A percentile compares a stretch with the other conserved stretches of the same genome.
Conservation (phyloP, 169 alveolate species). For the Miamiensis avidus region DNA sequence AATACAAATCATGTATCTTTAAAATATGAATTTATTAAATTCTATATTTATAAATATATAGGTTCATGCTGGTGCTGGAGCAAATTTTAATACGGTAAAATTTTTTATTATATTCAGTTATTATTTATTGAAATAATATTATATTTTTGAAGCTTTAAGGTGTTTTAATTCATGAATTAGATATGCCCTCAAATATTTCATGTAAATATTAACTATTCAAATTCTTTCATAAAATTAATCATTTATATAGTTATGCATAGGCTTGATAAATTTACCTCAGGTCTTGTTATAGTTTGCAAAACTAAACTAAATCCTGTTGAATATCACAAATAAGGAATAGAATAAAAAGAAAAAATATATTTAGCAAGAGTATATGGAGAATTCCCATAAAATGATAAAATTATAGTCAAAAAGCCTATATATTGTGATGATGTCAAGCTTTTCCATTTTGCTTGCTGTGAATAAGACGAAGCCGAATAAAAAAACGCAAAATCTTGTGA, state of each 20-base stretch:
- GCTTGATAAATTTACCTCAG: constrained; percentile 92
- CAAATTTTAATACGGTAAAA: constrained; percentile 70
- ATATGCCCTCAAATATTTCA: neutral
- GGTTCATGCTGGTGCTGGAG: constrained; percentile 89
- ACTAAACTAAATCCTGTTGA: constrained; percentile 66
- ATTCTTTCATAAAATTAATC: too few species aligned
- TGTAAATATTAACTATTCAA: neutral
- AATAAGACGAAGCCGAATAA: constrained; percentile 18
- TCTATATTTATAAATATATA: constrained; percentile 88
- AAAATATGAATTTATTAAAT: too few species aligned
- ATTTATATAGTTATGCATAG: constrained; percentile 79
- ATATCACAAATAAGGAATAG: constrained; percentile 62
- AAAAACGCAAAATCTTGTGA: constrained; percentile 61
- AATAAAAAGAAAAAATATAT: constrained; percentile 62
- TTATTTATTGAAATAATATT: too few species aligned
- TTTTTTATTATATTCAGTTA: too few species aligned
- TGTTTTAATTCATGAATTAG: neutral
- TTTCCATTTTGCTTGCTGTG: constrained; percentile 36
- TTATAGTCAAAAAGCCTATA: constrained; percentile 21
- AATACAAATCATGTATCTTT: too few species aligned
- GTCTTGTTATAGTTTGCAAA: constrained; percentile 88
- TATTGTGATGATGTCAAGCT: neutral
- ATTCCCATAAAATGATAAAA: constrained; percentile 38
- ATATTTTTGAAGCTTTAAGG: neutral
- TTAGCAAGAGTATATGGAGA: constrained; percentile 84